Conservation (phyloP, 805 yeast genomes). For the Cyberlindnera suaveolens region DNA sequence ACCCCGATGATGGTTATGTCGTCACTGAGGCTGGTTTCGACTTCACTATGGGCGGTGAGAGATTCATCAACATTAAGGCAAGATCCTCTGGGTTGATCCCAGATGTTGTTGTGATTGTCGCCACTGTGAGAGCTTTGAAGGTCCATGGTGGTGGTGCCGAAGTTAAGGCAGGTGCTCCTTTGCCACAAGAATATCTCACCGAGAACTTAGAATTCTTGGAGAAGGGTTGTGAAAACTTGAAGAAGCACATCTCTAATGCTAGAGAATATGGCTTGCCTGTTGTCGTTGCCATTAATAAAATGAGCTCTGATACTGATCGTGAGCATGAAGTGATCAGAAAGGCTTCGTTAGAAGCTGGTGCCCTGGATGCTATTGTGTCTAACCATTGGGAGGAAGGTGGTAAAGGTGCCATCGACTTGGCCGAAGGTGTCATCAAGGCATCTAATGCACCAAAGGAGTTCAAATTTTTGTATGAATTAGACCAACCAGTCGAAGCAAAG, state of each 20-base stretch:
- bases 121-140: conserved; percentile 94
- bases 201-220: conserved; percentile 77
- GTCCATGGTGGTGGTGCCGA: conserved; percentile 97
- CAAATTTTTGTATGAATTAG: conserved; percentile 63
- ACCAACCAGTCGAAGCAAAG: conserved; percentile 73
- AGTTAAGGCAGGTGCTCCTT: conserved; percentile 86
- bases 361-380: conserved; percentile 81
- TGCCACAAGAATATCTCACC: conserved; percentile 73
- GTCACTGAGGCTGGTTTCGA: conserved; percentile 98
- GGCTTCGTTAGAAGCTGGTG: conserved; percentile 88
- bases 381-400: conserved; percentile 98
- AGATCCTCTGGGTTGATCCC: conserved; percentile 85
- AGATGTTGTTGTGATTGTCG: conserved; percentile 88
- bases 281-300: conserved; percentile 88
- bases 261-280: conserved; percentile 84
- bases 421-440: conserved; percentile 76
- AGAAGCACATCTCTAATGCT: conserved; percentile 85
- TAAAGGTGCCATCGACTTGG: conserved; percentile 77
- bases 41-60: conserved; percentile 98
- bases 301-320: conserved; percentile 72
- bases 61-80: conserved; percentile 93
- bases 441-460: conserved; percentile 45
- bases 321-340: conserved; percentile 77
- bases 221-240: conserved; percentile 80
- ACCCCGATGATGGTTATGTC: conserved; percentile 68